A percentile compares a stretch with the other conserved stretches of the same genome.
These are phyloP conservation scores for Hemisphaericaspora lyxosophila DNA, from an alignment of 1,139 yeast species.

Conservation along the genomic window DNA sequence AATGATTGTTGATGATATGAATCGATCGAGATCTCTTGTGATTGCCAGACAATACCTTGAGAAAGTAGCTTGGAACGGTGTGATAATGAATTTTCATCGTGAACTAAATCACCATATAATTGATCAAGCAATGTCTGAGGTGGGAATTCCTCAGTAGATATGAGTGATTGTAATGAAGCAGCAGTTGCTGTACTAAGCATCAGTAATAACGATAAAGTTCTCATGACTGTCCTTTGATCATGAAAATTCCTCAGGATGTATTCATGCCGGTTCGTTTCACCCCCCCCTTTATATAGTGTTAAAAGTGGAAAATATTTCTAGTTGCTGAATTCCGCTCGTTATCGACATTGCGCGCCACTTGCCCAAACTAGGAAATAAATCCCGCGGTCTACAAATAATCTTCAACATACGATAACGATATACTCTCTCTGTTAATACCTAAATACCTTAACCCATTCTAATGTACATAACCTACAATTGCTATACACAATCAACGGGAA, in stretches of 20 bases:
- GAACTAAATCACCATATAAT: constrained; percentile 14
- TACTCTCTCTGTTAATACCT: no score
- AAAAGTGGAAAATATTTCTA: no score
- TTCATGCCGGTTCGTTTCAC: no score
- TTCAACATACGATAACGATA: no score
- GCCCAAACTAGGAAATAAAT: background rate
- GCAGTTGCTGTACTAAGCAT: background rate
- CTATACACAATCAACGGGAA: background rate
- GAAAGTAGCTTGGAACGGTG: constrained; percentile 1
- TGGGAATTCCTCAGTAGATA: background rate
- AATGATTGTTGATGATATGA: constrained; percentile 7
- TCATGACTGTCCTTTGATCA: background rate
- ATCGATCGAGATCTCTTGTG: background rate
- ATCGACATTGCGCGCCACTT: background rate
- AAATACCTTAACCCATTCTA: background rate
- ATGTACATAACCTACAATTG: background rate
- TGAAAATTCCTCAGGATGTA: background rate
- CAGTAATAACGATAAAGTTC: background rate
- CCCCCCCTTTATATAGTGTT: background rate
- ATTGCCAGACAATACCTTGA: background rate
- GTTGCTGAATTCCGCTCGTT: background rate
- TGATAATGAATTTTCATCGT: constrained; percentile 4
- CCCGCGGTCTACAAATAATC: no score
- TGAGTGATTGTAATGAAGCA: background rate
- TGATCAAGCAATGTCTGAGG: constrained; percentile 11